Evolutionary conservation across 495 filamentous ascomycete species (phyloP), one percentile per base, ranked within the genome.

Genomic region (Xylaria telfairii): DNA sequence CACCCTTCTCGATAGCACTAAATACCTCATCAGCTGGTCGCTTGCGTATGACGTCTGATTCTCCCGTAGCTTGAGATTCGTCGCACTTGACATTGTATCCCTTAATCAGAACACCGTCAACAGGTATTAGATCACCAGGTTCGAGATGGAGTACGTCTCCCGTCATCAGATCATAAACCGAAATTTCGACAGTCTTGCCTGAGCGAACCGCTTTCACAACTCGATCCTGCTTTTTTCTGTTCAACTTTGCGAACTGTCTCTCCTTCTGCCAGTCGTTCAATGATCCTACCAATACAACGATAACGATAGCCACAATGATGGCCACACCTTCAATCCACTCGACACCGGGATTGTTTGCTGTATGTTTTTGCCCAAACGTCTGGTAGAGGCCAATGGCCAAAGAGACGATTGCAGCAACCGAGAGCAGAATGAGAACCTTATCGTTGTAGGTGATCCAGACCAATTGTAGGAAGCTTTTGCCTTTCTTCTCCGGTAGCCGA

Each of bases 361-460:
- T 81, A 60, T 87, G 82, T 10, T 75, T 47, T n/a, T 74, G 73
- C 30, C 83, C 83, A 70, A 88, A 83, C 7, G 83, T 85, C 79
- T 93, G 89, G 74, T 94, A 94, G 4, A 94, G 84, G 24, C 92
- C 92, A 60, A 94, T 81, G 42, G 87, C 90, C 62, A 94, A 83
- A 4, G 91, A 93, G 24, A 94, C 83, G 41, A 92, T 78, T 12
- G 91, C 92, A n/a, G 92, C 92, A 42, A 87, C 83, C 15, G 91
- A 92, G 63, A 94, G 82, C 21, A 93, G 81, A 21, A 95, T 91
- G 64, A 96, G 83, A 26, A 96, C 92, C 71, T 93, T 93, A 81
- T 96, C 93, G 75, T 95, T 93, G 77, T 93, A 94, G 10, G 92
- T 93, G 75, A 91, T 90, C 93, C 93, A 96, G 76, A 95, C 90